Base-by-base conservation (phyloP, 148 eudicot species). In the Fagopyrum esculentum region DNA sequence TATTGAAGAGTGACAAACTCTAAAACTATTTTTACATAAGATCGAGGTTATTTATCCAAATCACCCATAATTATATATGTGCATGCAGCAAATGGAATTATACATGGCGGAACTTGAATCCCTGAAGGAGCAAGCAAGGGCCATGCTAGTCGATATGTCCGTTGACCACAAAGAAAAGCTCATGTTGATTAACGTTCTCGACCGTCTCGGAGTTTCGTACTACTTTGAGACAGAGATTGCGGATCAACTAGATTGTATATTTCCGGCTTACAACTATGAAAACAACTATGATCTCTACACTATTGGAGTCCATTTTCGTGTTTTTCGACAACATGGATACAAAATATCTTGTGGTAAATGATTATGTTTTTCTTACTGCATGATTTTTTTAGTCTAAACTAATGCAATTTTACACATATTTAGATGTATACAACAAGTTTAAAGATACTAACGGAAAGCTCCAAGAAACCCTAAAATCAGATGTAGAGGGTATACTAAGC, bases 291-390 rank as follows among this genome's bases (percentile, higher is more conserved):
- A 80, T 80, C 73, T 83, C 16, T 50, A 55, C 57, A 78, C 9
- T 48, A 72, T 69, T 22, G 69, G 83, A 0, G 78, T 72, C 49
- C 80, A 76, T 22, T 85, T 85, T 57, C 85, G 85, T 48, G 61
- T 82, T 22, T 85, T 80, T 54, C 75, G 85, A 45, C 83, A 85
- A 30, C 80, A 85, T 63, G 88, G 88, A n/a, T 75, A 74, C 61
- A 78, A 74, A 4, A 72, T 85, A 7, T 80, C 82, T 15, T 78
- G 64, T 30, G 35, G 35, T 30, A 30, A 30, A 2, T 30, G 35
- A 57, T 19, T 6, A 5, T 30, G 2, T 30, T 30, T 30, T 30
- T 30, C 35, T 30, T 30, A 30, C n/a, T n/a, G n/a, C n/a, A n/a
- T n/a, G n/a, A n/a, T n/a, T n/a, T n/a, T n/a, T n/a, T n/a, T n/a